A percentile compares a stretch with the other conserved stretches of the same genome.
Evolutionary conservation across 2,329 filamentous ascomycete species (phyloP).

Genomic region (Cladophialophora psammophila): DNA sequence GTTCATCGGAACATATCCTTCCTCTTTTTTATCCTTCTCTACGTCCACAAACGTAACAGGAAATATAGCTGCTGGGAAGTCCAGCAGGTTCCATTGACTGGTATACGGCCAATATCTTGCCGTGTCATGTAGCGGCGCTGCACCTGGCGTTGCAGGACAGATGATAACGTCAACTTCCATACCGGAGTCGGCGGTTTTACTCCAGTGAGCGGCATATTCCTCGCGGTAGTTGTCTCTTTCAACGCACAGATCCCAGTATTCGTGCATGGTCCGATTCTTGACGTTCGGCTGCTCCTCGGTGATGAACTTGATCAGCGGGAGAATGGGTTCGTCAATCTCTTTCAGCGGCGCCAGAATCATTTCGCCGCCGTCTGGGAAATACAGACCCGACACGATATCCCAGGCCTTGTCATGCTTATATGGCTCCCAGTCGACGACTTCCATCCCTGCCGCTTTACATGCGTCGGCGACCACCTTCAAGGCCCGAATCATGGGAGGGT

Average conservation of each 20-base stretch:
- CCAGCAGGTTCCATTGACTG: conserved; percentile 71
- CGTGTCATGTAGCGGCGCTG: conserved; percentile 57
- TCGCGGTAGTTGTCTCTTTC: conserved; percentile 55
- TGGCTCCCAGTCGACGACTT: conserved; percentile 62
- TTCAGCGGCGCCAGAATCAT: conserved; percentile 60
- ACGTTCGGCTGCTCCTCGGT: conserved; percentile 62
- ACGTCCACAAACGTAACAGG: conserved; percentile 60
- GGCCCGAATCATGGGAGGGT: conserved; percentile 66
- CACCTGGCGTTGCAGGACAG: conserved; percentile 43
- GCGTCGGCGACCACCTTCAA: conserved; percentile 55
- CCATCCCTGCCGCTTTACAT: conserved; percentile 58
- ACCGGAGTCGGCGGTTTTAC: conserved; percentile 51
- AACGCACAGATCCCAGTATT: conserved; percentile 41
- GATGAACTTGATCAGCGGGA: conserved; percentile 67
- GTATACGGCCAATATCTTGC: conserved; percentile 71
- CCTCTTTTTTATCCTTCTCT: conserved; percentile 48
- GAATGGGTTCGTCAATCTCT: conserved; percentile 63
- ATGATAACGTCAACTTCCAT: conserved; percentile 66
- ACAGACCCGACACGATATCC: conserved; percentile 55
- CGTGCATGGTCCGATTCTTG: conserved; percentile 51
- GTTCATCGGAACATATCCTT: conserved; percentile 35
- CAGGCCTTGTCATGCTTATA: conserved; percentile 60
- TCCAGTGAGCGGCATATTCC: conserved; percentile 57
- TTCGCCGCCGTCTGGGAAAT: conserved; percentile 68
- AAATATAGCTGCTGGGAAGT: conserved; percentile 70